Evolutionary conservation across 83 land plant species (phyloP).

Genomic region (Larix sibirica): DNA sequence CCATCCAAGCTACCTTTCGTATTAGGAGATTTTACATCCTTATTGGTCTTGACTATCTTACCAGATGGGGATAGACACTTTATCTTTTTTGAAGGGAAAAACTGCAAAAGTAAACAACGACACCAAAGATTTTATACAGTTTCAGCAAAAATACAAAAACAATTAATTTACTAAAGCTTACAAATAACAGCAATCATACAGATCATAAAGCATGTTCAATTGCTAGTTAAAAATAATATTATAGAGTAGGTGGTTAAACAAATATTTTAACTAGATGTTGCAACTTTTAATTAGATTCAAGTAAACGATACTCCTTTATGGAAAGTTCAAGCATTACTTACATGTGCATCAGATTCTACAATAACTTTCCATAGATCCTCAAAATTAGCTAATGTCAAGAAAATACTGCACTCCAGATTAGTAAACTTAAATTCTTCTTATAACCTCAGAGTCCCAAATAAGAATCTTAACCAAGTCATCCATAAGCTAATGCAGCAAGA

Average conservation of each 20-base stretch:
- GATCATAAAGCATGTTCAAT: background rate
- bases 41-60: conserved; percentile 5
- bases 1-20: conserved; percentile 15
- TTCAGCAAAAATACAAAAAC: too few relatives aligned
- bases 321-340: background rate
- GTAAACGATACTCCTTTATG: background rate
- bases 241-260: too few relatives aligned
- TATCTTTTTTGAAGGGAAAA: conserved; percentile 16
- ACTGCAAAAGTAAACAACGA: background rate
- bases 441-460: background rate
- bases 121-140: too few relatives aligned
- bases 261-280: too few relatives aligned
- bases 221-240: background rate
- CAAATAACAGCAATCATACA: background rate
- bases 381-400: background rate
- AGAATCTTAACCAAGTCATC: background rate
- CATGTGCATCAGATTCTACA: background rate
- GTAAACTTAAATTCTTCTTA: background rate
- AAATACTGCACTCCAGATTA: background rate
- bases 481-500: background rate
- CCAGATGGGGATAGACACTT: conserved; percentile 9
- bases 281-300: background rate
- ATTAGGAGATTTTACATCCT: conserved; percentile 1
- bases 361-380: background rate
- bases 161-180: too few relatives aligned